Evolutionary conservation across 140 eudicot species (phyloP).

Genomic region (Senecio squalidus): DNA sequence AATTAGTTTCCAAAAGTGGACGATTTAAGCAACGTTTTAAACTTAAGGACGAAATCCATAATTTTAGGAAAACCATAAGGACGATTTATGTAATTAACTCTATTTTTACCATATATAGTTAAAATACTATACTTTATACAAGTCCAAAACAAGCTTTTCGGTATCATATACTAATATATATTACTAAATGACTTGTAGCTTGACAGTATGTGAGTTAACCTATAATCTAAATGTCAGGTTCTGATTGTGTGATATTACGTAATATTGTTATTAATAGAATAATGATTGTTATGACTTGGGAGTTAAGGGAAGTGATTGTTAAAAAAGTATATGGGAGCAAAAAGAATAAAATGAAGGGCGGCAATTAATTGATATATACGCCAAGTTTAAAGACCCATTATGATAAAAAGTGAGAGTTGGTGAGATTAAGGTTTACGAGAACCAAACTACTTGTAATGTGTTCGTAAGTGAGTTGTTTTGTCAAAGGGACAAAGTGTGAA

Average conservation of each 20-base stretch:
- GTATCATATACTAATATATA: background rate
- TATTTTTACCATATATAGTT: no score
- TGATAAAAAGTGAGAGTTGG: slow-evolving; percentile 8
- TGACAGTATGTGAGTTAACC: no score
- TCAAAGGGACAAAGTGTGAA: background rate
- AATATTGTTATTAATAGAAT: background rate
- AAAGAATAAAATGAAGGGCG: slow-evolving; percentile 11
- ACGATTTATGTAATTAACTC: no score
- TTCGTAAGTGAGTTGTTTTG: background rate
- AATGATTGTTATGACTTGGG: slow-evolving; percentile 37
- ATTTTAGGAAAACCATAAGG: no score
- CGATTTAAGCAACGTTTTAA: no score
- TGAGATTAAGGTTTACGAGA: background rate
- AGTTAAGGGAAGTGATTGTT: slow-evolving; percentile 45
- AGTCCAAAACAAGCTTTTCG: background rate
- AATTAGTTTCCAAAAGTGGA: background rate
- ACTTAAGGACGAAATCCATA: no score
- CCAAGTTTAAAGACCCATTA: slow-evolving; percentile 27
- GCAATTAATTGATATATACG: slow-evolving; percentile 35
- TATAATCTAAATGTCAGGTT: background rate
- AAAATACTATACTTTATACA: background rate
- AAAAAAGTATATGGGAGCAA: slow-evolving; percentile 12
- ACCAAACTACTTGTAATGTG: background rate
- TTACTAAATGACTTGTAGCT: background rate
- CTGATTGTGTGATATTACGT: no score